Base-by-base conservation (phyloP, 768 basidiomycete species). In the Kwoniella mangroviensis region DNA sequence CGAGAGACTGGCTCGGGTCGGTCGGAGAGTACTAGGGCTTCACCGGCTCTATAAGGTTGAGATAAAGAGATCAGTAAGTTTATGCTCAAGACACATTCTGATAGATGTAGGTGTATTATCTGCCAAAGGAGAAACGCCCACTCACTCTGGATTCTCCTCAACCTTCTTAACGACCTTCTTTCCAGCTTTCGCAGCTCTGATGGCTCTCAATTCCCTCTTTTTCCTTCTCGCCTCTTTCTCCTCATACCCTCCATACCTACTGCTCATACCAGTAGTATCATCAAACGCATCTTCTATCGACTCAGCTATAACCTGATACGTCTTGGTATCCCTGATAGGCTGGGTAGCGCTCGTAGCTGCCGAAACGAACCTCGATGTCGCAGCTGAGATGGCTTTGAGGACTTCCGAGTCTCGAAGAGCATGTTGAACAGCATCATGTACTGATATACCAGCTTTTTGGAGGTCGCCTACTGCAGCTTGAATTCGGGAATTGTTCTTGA, bases 381-480 rank as follows among this genome's bases (percentile, higher is more conserved):
- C 93, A 75, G 88, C 87, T 7, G 92, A 90, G 69, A 98, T 91
- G 58, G 98, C 79, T 71, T 95, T 94, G 77, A 92, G 93, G 85
- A 98, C 95, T 75, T 97, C 96, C 89, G 96, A 94, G 11, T 89
- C 88, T 84, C 89, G 91, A 71, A 99, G 86, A 12, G 96, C 94
- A 80, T 95, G 93, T 1, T 89, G 87, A 65, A 98, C 94, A 17
- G 95, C 97, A 83, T 98, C 97, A 55, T 92, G 91, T 69, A 75
- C 76, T 5, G 69, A 72, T 34, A 80, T 66, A 71, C 97, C 97
- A 15, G 90, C 87, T 80, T 91, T 92, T 83, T 88, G 90, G 67
- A 99, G 87, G 78, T 97, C 94, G 79, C 95, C 93, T 1, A 94
- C 95, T 0, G 96, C 96, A 4, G 92, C 93, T 63, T 92, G 88